Evolutionary conservation across 2,329 filamentous ascomycete species (phyloP), one percentile per base, ranked within the genome.

Genomic region (Cytospora chrysosperma): DNA sequence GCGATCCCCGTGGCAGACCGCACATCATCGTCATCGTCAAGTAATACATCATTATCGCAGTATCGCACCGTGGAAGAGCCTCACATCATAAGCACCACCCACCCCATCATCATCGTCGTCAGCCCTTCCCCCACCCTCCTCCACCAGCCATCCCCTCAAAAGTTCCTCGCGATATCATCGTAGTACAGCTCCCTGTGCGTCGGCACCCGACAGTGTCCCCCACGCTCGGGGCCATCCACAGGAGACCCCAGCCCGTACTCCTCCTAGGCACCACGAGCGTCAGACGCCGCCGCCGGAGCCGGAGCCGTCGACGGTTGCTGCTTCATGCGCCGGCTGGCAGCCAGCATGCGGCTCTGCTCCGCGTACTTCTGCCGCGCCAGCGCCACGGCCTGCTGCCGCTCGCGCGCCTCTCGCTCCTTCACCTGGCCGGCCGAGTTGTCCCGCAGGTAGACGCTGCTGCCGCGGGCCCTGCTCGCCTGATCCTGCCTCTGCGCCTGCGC

Each of bases 271-370:
- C 51, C 43, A 49, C 59, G 30, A 62, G 34, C 10, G 2, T 6
- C 17, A 40, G 37, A 61, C 54, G n/a, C 54, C 34, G 13, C 9
- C 28, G 28, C 9, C 9, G 28, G 4, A 4, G 28, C 9, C 4
- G 28, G 28, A 30, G 28, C 4, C 28, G 28, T 49, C 56, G 52
- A 28, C 28, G 4, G 28, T 59, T 60, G 65, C 62, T 28, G 70
- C 70, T 78, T 82, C 21, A 72, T 76, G 43, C 78, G 77, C 70
- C 84, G 82, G 74, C 82, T 86, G 71, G 87, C 84, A 13, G 85
- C 85, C 85, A 83, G 79, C 71, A 80, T 77, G 60, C 86, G 80
- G 60, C 84, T 85, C 69, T 83, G 79, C 73, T 88, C 85, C 12
- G 86, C 85, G 27, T 86, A 86, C 69, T 86, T 78, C 68, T 86